Conservation (phyloP, 108 stramenopile species). For the Poteriospumella lacustris region DNA sequence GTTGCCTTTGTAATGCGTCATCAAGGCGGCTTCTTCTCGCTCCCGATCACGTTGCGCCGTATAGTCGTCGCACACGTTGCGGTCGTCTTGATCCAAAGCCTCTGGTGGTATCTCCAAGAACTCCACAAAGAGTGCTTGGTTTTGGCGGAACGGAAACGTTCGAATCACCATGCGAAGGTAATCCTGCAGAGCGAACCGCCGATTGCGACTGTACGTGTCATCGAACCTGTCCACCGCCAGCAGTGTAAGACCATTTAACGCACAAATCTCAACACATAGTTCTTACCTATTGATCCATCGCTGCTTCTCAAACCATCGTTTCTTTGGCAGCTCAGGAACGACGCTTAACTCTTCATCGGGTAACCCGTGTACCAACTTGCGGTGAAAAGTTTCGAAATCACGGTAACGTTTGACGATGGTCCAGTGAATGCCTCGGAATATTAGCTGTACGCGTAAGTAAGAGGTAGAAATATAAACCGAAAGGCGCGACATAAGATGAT, state of each 20-base stretch:
- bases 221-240: not conserved
- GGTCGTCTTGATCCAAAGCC: too few relatives aligned
- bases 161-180: not conserved
- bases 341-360: not conserved
- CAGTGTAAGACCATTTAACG: too few relatives aligned
- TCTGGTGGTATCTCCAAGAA: too few relatives aligned
- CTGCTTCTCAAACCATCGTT: not conserved
- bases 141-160: too few relatives aligned
- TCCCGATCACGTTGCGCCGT: too few relatives aligned
- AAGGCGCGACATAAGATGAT: not conserved
- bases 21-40: too few relatives aligned
- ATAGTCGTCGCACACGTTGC: too few relatives aligned
- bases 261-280: too few relatives aligned
- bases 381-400: not conserved
- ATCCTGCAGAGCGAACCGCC: not conserved
- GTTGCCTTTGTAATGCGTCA: too few relatives aligned
- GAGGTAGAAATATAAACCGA: too few relatives aligned
- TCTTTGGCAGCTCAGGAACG: not conserved
- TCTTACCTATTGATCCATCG: too few relatives aligned
- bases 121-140: too few relatives aligned
- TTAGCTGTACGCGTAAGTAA: not conserved
- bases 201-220: not conserved
- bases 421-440: not conserved
- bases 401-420: not conserved
- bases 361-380: not conserved